phyloP scores from a whole-genome alignment of 208 protist species.

The Angomonas ambiguus region DNA sequence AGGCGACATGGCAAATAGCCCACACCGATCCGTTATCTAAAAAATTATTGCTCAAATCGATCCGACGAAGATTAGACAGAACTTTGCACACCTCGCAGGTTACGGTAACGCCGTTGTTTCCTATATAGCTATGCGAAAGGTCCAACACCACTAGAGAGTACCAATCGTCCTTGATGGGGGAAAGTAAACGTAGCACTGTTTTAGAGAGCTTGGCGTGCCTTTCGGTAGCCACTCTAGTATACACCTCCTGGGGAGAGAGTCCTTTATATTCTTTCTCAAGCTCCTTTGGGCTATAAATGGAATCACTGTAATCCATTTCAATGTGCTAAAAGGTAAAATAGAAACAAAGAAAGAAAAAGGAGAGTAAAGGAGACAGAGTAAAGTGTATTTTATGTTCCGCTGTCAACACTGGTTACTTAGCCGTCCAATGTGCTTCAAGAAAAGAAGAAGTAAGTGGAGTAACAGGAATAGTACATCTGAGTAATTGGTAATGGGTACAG shows the following conservation, averaged over 20 bases:
- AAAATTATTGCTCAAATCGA: conserved; percentile 67
- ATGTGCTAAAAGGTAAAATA: neutral
- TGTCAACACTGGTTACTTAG: too few species aligned
- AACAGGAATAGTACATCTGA: too few species aligned
- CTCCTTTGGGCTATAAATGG: neutral
- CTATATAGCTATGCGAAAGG: conserved; percentile 64
- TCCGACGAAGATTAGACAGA: conserved; percentile 29
- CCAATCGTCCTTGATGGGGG: neutral
- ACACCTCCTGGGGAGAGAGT: neutral
- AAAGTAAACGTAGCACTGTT: neutral
- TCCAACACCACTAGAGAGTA: conserved; percentile 30
- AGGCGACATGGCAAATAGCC: conserved; percentile 47
- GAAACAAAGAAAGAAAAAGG: neutral
- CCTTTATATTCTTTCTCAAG: neutral
- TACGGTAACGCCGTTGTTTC: conserved; percentile 37
- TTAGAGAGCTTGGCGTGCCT: neutral
- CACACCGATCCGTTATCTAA: conserved; percentile 66
- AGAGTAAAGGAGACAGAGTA: neutral
- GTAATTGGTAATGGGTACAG: neutral
- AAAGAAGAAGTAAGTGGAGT: too few species aligned
- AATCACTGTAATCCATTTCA: neutral
- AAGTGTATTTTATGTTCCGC: too few species aligned
- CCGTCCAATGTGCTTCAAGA: too few species aligned
- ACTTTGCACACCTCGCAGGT: conserved; percentile 62
- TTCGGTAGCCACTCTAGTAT: neutral